Conservation (phyloP, 2,329 filamentous ascomycete species). For the Cryphonectria naterciae region DNA sequence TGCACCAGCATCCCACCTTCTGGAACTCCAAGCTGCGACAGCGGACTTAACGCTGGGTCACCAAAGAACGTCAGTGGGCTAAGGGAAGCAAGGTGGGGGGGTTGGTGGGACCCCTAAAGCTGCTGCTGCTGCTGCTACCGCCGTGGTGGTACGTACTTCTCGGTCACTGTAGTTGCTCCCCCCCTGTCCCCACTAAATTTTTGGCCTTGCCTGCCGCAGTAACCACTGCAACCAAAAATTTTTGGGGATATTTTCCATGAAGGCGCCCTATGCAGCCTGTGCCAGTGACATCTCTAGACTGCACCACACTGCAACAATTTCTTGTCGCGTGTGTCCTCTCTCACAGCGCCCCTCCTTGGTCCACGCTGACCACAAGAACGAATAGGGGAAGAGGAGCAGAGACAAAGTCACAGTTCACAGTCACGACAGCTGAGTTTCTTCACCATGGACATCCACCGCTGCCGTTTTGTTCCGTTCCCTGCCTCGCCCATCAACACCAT, state of each 20-base stretch:
- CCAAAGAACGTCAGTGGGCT: slow-evolving; percentile 6
- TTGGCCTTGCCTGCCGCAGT: slow-evolving; percentile 2
- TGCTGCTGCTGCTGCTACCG: not conserved
- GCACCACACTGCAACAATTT: slow-evolving; percentile 15
- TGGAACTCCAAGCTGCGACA: slow-evolving; percentile 2
- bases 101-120: not conserved
- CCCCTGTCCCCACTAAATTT: not conserved
- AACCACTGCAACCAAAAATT: slow-evolving; percentile 27
- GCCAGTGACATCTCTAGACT: not conserved
- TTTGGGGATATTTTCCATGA: slow-evolving; percentile 14
- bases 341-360: slow-evolving; percentile 15
- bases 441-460: slow-evolving; percentile 92
- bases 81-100: slow-evolving; percentile 4
- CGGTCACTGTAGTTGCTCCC: not conserved
- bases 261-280: not conserved
- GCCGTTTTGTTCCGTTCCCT: slow-evolving; percentile 92
- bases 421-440: slow-evolving; percentile 13
- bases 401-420: slow-evolving; percentile 24
- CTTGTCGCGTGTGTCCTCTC: slow-evolving; percentile 16
- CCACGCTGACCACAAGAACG: slow-evolving; percentile 13
- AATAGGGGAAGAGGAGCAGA: slow-evolving; percentile 19
- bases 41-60: not conserved
- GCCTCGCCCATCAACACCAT: slow-evolving; percentile 91
- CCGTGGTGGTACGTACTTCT: not conserved
- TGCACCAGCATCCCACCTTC: slow-evolving; percentile 1